phyloP scores from a whole-genome alignment of 2,329 filamentous ascomycete genomes.

The Hypoxylon sp. region DNA sequence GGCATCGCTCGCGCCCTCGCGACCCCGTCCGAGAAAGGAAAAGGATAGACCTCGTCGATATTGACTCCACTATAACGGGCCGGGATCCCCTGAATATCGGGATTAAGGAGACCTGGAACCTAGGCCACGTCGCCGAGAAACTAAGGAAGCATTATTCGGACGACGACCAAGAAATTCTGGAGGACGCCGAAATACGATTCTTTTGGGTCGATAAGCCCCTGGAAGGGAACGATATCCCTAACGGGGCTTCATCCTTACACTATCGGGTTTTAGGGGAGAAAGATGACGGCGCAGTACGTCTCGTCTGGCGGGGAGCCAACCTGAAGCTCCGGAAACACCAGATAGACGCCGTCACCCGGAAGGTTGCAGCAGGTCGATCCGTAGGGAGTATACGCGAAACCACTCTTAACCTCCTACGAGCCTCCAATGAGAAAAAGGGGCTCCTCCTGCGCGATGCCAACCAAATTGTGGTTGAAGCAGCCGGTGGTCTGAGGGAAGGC shows the following conservation, averaged over 20 bases:
- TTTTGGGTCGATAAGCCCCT: constrained; percentile 37
- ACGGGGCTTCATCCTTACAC: constrained; percentile 25
- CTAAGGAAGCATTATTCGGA: constrained; percentile 34
- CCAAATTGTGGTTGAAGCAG: constrained; percentile 51
- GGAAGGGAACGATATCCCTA: constrained; percentile 39
- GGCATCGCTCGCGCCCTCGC: constrained; percentile 16
- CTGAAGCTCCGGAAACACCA: constrained; percentile 33
- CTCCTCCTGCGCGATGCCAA: constrained; percentile 46
- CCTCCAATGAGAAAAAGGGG: constrained; percentile 12
- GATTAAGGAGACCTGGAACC: constrained; percentile 35
- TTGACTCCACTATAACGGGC: constrained; percentile 40
- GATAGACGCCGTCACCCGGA: constrained; percentile 29
- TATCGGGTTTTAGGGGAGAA: constrained; percentile 44
- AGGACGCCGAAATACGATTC: constrained; percentile 42
- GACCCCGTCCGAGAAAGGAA: constrained; percentile 26
- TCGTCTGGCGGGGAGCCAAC: constrained; percentile 37
- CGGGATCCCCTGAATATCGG: constrained; percentile 38
- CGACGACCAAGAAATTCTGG: constrained; percentile 24
- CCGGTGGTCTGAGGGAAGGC: constrained; percentile 53
- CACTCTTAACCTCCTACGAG: constrained; percentile 45
- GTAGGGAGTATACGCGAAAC: constrained; percentile 49
- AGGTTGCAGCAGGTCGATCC: constrained; percentile 50
- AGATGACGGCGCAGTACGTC: constrained; percentile 39
- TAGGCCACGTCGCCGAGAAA: constrained; percentile 34
- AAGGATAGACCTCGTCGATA: constrained; percentile 47